Evolutionary conservation across 1,284 basidiomycete genomes (phyloP), one percentile per base, ranked within the genome.

Genomic region (Porodaedalea pini): DNA sequence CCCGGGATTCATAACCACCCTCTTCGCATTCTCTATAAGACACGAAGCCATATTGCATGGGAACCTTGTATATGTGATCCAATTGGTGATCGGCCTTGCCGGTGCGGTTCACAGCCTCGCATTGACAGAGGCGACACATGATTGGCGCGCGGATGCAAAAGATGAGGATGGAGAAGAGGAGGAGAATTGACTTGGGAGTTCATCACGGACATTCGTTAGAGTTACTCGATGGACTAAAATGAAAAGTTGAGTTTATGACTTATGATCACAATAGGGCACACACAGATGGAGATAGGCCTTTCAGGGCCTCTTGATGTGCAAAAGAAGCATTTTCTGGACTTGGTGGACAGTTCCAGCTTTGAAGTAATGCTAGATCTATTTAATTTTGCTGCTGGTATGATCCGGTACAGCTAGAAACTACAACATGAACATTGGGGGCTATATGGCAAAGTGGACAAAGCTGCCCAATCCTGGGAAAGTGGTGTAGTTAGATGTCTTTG

Each of bases 1-100:
- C 3, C 64, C 64, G 5, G 64, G 59, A 13, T 54, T 60, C 40
- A 57, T 57, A 15, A 66, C 62, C n/a, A 63, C 62, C 15, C 43
- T 64, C 4, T 65, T 63, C 32, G 64, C 64, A 8, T 61, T 60
- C 41, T 65, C 64, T 15, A 45, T 63, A 5, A 59, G 62, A 25
- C 53, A 54, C 37, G 41, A 57, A 19, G 19, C 29, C 4, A 41
- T 57, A 13, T 41, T 56, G 8, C 7, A 43, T 31, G 59, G 59
- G 4, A 57, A 61, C 29, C 59, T 61, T 6, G 37, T 54, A 43
- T 61, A 55, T 36, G 50, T 43, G 13, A 36, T 61, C 32, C 25
- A 47, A 40, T 25, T 61, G 19, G n/a, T 25, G 8, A 21, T 61
- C 27, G 59, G 57, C 15, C 48, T 53, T 41, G 29, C 52, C 7